Base-by-base conservation (phyloP, 176 grass and related monocot genomes). In the bread wheat (Triticum aestivum) region DNA sequence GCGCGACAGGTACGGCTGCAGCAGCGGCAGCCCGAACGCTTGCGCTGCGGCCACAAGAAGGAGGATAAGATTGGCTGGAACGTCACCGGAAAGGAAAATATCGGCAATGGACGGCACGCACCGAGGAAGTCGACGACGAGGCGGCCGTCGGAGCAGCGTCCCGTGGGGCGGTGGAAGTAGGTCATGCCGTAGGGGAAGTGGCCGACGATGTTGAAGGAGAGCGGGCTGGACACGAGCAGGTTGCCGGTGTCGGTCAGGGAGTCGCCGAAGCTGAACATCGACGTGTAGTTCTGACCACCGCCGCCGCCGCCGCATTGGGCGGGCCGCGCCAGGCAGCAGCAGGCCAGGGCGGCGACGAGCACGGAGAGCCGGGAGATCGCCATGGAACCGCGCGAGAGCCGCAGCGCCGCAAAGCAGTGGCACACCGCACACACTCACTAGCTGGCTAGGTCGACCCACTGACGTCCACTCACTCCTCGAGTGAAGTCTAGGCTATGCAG, bases 91-190 rank as follows among this genome's bases (percentile, higher is more conserved):
- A 38, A 38, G 6, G 5, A 47, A 11, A 6, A 54, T 54, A 15
- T 54, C 14, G 27, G 1, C 47, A 18, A 76, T 77, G 83, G 21
- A 59, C 7, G 33, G 51, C 51, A 18, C 74, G 18, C 77, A 95
- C 95, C 95, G 3, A 98, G 68, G 70, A 98, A 98, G 79, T 98
- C 93, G 65, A 95, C 82, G 90, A 98, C 89, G 39, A 98, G 87
- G 74, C 95, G 93, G 4, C 93, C 95, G 51, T 98, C 87, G 84
- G 95, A 98, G 85, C 93, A 95, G 10, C 93, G 92, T 35, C 95
- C 95, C 49, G 93, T 95, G 61, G 95, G 79, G 61, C 87, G 83
- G 81, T 92, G 87, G 86, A 98, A 98, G 89, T 91, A 96, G 24
- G 93, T 98, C 68, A 98, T 98, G 90, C 96, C 96, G 21, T 98